Base-by-base conservation (phyloP, 2,329 filamentous ascomycete species). In the Penicillium sp. region DNA sequence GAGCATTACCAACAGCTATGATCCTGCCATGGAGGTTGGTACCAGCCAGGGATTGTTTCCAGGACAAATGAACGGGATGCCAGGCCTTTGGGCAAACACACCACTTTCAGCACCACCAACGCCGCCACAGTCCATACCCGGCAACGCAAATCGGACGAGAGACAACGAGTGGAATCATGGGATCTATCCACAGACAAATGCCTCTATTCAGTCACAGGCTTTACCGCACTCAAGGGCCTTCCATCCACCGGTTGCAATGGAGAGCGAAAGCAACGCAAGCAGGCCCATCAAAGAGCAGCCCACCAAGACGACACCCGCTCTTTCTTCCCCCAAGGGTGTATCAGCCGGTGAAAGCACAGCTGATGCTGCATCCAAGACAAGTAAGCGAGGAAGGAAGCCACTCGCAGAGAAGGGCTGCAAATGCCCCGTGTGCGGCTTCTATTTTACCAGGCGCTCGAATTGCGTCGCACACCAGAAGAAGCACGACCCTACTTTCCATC, bases 401-500 rank as follows among this genome's bases (percentile, higher is more conserved):
- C 25, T 38, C 2, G 16, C 56, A 1, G 55, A 59, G 4, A 55
- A 52, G 10, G 89, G 89, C 57, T 91, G 87, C 68, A 89, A 86
- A 64, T 96, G 93, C 72, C 83, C 87, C 60, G 82, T 87, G 1
- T 97, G 93, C 71, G 88, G 89, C 6, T 91, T 89, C 74, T 84
- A 89, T 16, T 96, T 96, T 74, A 91, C 91, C 66, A 83, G 93
- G 63, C 89, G 87, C 70, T 96, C 94, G 80, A 96, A 96, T 77
- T 92, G 89, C 79, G 93, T 91, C 71, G 90, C 92, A 33, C 93
- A 96, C 74, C 84, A 93, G 83, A 89, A 93, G 71, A 93, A 88
- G 0, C 93, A 97, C 72, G 87, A 95, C 71, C 87, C 91, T 14
- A 84, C 85, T 61, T 84, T 89, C 59, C 85, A 86, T 69, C 91